Evolutionary conservation across 257 asterid genomes (phyloP), one percentile per base, ranked within the genome.

Genomic region (Solanum piurae): DNA sequence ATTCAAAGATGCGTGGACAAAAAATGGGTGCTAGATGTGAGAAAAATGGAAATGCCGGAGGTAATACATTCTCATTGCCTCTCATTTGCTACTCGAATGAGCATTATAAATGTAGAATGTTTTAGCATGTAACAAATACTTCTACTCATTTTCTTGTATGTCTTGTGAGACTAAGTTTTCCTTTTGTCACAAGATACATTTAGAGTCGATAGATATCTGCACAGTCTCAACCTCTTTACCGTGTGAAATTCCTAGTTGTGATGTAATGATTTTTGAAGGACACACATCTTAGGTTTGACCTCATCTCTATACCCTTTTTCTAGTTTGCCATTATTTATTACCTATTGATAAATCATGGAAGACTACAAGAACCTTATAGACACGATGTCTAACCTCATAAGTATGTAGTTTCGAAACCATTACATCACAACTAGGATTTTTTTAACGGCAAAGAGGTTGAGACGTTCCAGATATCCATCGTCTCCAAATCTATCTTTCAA

Each of bases 271-370:
- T 89, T 88, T 95, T 92, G 97, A 96, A 93, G 99, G 99, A 89
- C 99, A 96, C 92, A 90, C 97, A 74, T 95, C 98, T 87, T 98
- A 96, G 99, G 99, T 96, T 89, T 88, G 92, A 55, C 85, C 88
- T 73, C 88, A 66, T 85, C 60, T 71, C 42, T 71, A 71, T 71
- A 13, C 29, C 33, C 42, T 33, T 71, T 12, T 71, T 71, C 77
- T 29, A 71, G 77, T 71, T 5, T n/a, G 6, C 33, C 71, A 38
- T 31, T 83, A 58, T 87, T 80, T 60, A 40, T 71, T 40, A 33
- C 37, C 37, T 36, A 36, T 36, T 36, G 37, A 36, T 36, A 36
- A 36, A 36, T 36, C 37, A 36, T 36, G 37, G 37, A 4, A 36
- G 37, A 36, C 37, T 36, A 36, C 1, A 36, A 36, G 37, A 36